Conservation (phyloP, 2,329 filamentous ascomycete genomes). For the Scedosporium boydii region DNA sequence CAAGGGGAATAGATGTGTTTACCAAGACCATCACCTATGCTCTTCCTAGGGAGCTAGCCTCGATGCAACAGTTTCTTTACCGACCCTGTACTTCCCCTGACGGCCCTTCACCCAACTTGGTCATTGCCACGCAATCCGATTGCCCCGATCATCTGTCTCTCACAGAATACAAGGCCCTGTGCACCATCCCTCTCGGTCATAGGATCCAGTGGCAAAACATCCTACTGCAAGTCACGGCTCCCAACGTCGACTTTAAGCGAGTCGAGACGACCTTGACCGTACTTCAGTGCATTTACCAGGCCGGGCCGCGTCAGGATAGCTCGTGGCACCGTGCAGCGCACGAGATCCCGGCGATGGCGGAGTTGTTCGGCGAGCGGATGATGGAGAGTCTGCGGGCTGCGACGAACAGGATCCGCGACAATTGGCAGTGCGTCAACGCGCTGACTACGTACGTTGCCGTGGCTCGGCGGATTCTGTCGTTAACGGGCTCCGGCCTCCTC, state of each 20-base stretch:
- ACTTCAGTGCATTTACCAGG: constrained; percentile 38
- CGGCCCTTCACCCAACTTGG: constrained; percentile 34
- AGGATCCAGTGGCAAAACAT: constrained; percentile 48
- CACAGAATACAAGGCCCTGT: constrained; percentile 45
- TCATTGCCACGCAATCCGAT: constrained; percentile 36
- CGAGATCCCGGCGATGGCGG: constrained; percentile 19
- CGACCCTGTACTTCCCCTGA: constrained; percentile 16
- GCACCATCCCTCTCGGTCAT: constrained; percentile 34
- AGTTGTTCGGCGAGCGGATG: constrained; percentile 21
- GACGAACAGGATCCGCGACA: constrained; percentile 29
- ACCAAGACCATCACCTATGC: constrained; percentile 27
- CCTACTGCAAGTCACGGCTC: constrained; percentile 35
- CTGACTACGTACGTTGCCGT: constrained; percentile 30
- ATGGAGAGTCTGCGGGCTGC: constrained; percentile 21
- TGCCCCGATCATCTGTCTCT: constrained; percentile 40
- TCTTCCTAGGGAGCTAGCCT: constrained; percentile 21
- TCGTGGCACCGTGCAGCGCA: constrained; percentile 22
- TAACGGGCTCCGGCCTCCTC: constrained; percentile 18
- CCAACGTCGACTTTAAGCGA: constrained; percentile 40
- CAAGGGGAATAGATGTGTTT: constrained; percentile 12
- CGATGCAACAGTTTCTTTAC: constrained; percentile 29
- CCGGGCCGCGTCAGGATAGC: constrained; percentile 22
- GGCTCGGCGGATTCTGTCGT: constrained; percentile 29
- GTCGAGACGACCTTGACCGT: constrained; percentile 36
- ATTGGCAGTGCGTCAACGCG: constrained; percentile 38